These are phyloP conservation scores for Ustilago trichophora DNA, from an alignment of 1,284 basidiomycete species.

Conservation along the genomic window DNA sequence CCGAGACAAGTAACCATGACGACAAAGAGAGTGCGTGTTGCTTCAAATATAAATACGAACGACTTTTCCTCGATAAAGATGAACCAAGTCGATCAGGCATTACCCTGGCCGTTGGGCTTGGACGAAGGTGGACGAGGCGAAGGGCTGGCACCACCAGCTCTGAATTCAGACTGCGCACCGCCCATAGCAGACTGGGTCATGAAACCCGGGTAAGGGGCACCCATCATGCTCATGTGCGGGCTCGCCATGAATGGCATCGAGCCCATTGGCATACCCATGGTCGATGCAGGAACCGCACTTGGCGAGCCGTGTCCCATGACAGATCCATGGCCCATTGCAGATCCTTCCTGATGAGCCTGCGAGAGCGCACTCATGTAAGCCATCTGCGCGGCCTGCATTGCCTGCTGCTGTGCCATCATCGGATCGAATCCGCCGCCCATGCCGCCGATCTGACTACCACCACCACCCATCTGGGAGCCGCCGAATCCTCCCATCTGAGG, in stretches of 20 bases:
- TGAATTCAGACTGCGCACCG: slow-evolving; percentile 20
- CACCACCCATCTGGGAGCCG: slow-evolving; percentile 52
- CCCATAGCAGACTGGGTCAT: slow-evolving; percentile 40
- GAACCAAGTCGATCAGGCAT: too few relatives aligned
- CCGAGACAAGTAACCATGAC: too few relatives aligned
- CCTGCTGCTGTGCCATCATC: slow-evolving; percentile 59
- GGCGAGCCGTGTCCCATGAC: slow-evolving; percentile 33
- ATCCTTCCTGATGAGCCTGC: slow-evolving; percentile 40
- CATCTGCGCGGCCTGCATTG: slow-evolving; percentile 63
- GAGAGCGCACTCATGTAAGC: slow-evolving; percentile 61
- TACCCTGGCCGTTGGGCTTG: slow-evolving; percentile 25
- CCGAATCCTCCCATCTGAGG: slow-evolving; percentile 36
- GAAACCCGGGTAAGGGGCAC: slow-evolving; percentile 35
- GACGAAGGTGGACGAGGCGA: slow-evolving; percentile 19
- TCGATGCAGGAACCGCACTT: slow-evolving; percentile 14
- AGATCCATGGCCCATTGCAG: slow-evolving; percentile 31
- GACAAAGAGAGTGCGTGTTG: too few relatives aligned
- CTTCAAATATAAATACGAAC: too few relatives aligned
- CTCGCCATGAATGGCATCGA: slow-evolving; percentile 45
- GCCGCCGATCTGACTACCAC: slow-evolving; percentile 32
- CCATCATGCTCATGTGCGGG: slow-evolving; percentile 57
- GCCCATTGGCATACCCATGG: slow-evolving; percentile 44
- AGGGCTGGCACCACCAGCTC: slow-evolving; percentile 14
- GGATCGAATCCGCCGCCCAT: slow-evolving; percentile 40
- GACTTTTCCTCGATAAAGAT: too few relatives aligned